These are phyloP conservation scores for Phytophthora quininea DNA, from an alignment of 352 stramenopile genomes.

Conservation along the genomic window DNA sequence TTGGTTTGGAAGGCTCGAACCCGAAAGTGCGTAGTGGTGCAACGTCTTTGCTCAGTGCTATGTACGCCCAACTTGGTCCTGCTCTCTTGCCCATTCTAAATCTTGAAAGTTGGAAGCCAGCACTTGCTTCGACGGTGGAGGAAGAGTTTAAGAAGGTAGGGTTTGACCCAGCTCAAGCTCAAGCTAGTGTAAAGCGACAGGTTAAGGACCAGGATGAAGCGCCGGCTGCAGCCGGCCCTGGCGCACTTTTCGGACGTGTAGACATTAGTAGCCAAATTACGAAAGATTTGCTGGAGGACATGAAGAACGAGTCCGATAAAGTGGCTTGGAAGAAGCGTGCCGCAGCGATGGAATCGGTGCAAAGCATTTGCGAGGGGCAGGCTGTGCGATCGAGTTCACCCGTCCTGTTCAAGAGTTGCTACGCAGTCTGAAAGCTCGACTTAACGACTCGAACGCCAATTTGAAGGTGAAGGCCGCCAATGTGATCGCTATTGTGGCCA, in stretches of 20 bases:
- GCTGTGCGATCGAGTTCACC: conserved; percentile 84
- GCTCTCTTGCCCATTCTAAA: conserved; percentile 81
- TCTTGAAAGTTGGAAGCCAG: conserved; percentile 85
- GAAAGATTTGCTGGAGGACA: conserved; percentile 85
- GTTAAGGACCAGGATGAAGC: conserved; percentile 73
- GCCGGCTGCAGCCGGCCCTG: conserved; percentile 43
- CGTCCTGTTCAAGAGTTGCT: conserved; percentile 82
- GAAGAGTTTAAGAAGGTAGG: conserved; percentile 84
- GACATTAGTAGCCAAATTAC: conserved; percentile 85
- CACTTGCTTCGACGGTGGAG: conserved; percentile 76
- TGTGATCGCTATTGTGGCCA: conserved; percentile 79
- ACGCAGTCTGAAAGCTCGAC: conserved; percentile 71
- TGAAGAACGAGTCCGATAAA: conserved; percentile 88
- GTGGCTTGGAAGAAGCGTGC: conserved; percentile 85
- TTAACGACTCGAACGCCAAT: conserved; percentile 88
- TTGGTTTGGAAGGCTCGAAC: conserved; percentile 82
- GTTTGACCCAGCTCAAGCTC: conserved; percentile 67
- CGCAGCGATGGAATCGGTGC: conserved; percentile 80
- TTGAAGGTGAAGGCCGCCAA: conserved; percentile 87
- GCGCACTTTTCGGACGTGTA: conserved; percentile 71
- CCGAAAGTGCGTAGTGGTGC: conserved; percentile 75
- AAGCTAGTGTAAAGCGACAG: conserved; percentile 63
- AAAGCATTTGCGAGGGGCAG: conserved; percentile 81
- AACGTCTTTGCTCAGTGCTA: conserved; percentile 68
- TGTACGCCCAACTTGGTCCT: conserved; percentile 88